Percentiles rank a stretch among this genome's conserved stretches.
These are phyloP conservation scores for Backusella psychrophila DNA, from an alignment of 192 early-diverging fungal genomes.

Conservation along the genomic window DNA sequence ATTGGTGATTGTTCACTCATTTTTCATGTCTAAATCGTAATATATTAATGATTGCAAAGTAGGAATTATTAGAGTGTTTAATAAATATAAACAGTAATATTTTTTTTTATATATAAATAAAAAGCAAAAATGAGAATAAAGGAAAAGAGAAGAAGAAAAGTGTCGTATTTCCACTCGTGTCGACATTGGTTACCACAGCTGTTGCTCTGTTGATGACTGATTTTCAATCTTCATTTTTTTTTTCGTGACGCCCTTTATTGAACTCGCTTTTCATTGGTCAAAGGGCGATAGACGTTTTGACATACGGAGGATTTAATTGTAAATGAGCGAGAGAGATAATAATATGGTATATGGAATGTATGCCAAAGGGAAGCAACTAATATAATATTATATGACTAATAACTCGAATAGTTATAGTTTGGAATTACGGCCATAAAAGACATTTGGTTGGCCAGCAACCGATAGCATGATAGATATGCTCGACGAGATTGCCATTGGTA, in stretches of 20 bases:
- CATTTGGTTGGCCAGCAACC: neutral
- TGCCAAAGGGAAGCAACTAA: too few species aligned
- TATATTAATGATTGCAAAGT: neutral
- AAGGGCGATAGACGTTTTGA: neutral
- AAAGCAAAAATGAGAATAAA: neutral
- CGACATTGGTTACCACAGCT: neutral
- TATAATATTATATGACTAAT: too few species aligned
- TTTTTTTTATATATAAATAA: neutral
- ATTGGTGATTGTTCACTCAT: constrained; percentile 20
- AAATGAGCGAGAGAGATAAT: neutral
- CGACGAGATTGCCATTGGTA: neutral
- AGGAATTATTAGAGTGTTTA: neutral
- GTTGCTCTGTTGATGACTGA: neutral
- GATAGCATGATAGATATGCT: neutral
- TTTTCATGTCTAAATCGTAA: neutral
- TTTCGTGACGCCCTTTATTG: neutral
- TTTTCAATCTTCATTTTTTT: neutral
- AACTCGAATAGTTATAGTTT: neutral
- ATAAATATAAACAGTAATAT: neutral
- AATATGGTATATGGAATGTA: too few species aligned
- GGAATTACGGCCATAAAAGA: neutral
- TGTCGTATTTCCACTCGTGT: neutral
- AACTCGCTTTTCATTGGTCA: neutral
- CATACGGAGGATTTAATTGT: neutral
- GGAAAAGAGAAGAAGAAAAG: neutral